phyloP scores from a whole-genome alignment of 192 early-diverging fungal species.

The Rhizophagus prolifer region DNA sequence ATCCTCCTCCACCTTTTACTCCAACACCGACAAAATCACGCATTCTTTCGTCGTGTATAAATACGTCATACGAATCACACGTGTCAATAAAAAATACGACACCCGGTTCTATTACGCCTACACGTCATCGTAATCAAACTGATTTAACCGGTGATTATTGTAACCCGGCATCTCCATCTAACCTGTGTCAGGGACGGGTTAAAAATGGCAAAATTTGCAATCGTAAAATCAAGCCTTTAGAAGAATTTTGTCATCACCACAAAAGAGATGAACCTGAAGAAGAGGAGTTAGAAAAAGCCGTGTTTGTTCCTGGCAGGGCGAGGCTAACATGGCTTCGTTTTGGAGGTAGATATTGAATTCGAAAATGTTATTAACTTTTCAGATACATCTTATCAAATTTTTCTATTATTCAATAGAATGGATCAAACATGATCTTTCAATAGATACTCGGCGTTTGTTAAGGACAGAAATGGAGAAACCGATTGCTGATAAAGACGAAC shows the following conservation, averaged over 20 bases:
- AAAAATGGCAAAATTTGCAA: not conserved
- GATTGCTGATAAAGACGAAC: slow-evolving; percentile 41
- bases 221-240: not conserved
- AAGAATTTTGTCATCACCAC: slow-evolving; percentile 1
- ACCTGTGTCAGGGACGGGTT: not conserved
- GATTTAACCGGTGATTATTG: not conserved
- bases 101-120: not conserved
- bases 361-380: not conserved
- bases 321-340: slow-evolving; percentile 3
- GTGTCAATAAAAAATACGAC: not conserved
- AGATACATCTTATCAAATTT: not conserved
- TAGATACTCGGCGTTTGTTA: slow-evolving; percentile 39
- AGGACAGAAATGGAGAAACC: slow-evolving; percentile 45
- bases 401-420: slow-evolving; percentile 31
- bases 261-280: not conserved
- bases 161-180: not conserved
- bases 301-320: slow-evolving; percentile 15
- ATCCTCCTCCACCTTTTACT: not conserved
- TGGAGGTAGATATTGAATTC: not conserved
- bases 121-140: not conserved
- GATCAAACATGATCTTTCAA: slow-evolving; percentile 39
- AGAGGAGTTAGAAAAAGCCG: not conserved
- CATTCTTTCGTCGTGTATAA: not conserved
- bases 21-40: not conserved
- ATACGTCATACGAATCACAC: not conserved